Evolutionary conservation across 257 asterid genomes (phyloP), one percentile per base, ranked within the genome.

Genomic region (Thymus mandschuricus): DNA sequence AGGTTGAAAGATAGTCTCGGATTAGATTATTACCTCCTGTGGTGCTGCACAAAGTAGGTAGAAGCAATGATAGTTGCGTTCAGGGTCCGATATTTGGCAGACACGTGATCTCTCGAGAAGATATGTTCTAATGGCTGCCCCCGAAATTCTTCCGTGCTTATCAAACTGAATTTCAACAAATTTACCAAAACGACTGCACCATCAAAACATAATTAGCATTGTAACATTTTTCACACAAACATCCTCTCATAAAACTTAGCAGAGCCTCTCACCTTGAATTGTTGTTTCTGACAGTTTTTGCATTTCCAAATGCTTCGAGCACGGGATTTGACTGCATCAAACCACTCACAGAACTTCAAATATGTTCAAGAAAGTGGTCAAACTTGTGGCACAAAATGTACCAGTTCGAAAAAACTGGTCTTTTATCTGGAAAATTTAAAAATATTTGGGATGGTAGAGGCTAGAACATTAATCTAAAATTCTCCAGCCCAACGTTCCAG

Each of bases 291-390:
- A 94, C 97, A 38, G 98, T 94, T 91, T 94, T 94, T 68, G 98
- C 98, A 84, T 94, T 94, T 77, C 98, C 98, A 82, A 94, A 94
- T 78, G 98, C 98, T 86, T 94, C 98, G 61, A 94, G 96, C 50
- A 94, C 97, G 41, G 99, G 99, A 79, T 94, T 94, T 50, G 99
- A 94, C 99, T 94, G 97, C 89, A 93, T 33, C 44, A 44, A 68
- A 70, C 60, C 79, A 70, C 48, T 51, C 68, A 67, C 59, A 63
- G 56, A 63, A 55, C 50, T 73, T 70, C 56, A 76, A 68, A 71
- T 48, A 3, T 46, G 48, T 45, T 70, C 63, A 72, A 64, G 64
- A 12, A 34, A 56, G 65, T 67, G 68, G 56, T 35, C 51, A 40
- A 8, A 31, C 21, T 44, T 43, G 48, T 30, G 44, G 12, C 40